Conservation (phyloP, 352 stramenopile species). For the Globisporangium radiosum region DNA sequence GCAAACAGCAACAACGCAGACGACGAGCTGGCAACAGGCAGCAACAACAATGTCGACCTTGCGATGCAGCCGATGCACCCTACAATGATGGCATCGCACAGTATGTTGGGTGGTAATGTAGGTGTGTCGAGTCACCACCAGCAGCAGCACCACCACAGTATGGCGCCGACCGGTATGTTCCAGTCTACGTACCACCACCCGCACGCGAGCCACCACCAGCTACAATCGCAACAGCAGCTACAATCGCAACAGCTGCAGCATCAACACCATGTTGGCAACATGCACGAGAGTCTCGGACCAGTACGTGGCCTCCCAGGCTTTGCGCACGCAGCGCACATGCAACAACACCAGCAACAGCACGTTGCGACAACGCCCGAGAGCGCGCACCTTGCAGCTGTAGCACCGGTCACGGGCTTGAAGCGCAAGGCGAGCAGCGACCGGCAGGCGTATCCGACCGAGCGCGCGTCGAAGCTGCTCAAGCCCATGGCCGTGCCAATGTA, state of each 20-base stretch:
- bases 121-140: neutral
- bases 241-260: slow-evolving; percentile 22
- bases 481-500: slow-evolving; percentile 7
- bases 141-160: slow-evolving; percentile 18
- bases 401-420: slow-evolving; percentile 27
- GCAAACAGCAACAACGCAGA: slow-evolving; percentile 9
- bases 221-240: slow-evolving; percentile 8
- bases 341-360: slow-evolving; percentile 21
- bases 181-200: slow-evolving; percentile 14
- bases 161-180: slow-evolving; percentile 16
- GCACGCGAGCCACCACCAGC: slow-evolving; percentile 1
- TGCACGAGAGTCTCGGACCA: neutral
- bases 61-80: slow-evolving; percentile 26
- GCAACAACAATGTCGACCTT: slow-evolving; percentile 1
- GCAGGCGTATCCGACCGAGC: slow-evolving; percentile 11
- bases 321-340: neutral
- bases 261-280: neutral
- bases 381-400: neutral
- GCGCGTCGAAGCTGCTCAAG: slow-evolving; percentile 22
- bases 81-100: slow-evolving; percentile 21
- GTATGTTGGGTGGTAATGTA: slow-evolving; percentile 3
- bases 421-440: slow-evolving; percentile 32
- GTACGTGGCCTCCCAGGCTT: neutral
- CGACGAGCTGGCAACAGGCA: neutral
- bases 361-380: slow-evolving; percentile 8